Percentiles rank a stretch among this genome's conserved stretches.
phyloP scores from a whole-genome alignment of 2,329 filamentous ascomycete species.

The Trichoderma hamatum region DNA sequence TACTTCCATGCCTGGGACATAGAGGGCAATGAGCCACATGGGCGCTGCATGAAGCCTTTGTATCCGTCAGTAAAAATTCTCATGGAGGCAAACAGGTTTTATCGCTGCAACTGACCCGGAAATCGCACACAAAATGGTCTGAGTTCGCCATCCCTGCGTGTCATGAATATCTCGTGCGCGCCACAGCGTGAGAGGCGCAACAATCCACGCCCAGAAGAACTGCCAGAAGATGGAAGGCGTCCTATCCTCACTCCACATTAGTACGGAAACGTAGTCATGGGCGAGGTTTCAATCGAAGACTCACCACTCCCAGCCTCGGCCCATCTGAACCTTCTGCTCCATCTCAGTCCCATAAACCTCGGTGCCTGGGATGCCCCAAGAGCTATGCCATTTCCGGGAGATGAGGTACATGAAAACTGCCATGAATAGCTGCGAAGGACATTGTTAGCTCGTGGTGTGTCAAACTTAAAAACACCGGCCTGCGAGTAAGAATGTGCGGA shows the following conservation, averaged over 20 bases:
- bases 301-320: slow-evolving; percentile 65
- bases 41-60: slow-evolving; percentile 63
- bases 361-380: slow-evolving; percentile 62
- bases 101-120: slow-evolving; percentile 42
- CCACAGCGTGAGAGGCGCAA: slow-evolving; percentile 62
- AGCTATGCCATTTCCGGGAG: slow-evolving; percentile 63
- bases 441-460: slow-evolving; percentile 12
- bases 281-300: background rate
- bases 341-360: slow-evolving; percentile 58
- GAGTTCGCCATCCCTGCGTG: slow-evolving; percentile 65
- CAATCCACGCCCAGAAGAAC: slow-evolving; percentile 62
- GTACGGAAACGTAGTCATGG: background rate
- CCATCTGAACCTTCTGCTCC: slow-evolving; percentile 49
- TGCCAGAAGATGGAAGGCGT: slow-evolving; percentile 65
- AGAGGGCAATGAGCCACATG: slow-evolving; percentile 64
- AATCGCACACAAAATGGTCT: slow-evolving; percentile 57
- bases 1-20: slow-evolving; percentile 50
- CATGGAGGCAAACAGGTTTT: background rate
- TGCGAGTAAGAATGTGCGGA: background rate
- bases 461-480: background rate
- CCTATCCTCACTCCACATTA: slow-evolving; percentile 40
- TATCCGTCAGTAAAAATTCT: slow-evolving; percentile 5
- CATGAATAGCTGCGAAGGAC: slow-evolving; percentile 53
- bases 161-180: slow-evolving; percentile 63
- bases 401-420: slow-evolving; percentile 62